Base-by-base conservation (phyloP, 2,329 filamentous ascomycete species). In the Lachnellula subtilissima region DNA sequence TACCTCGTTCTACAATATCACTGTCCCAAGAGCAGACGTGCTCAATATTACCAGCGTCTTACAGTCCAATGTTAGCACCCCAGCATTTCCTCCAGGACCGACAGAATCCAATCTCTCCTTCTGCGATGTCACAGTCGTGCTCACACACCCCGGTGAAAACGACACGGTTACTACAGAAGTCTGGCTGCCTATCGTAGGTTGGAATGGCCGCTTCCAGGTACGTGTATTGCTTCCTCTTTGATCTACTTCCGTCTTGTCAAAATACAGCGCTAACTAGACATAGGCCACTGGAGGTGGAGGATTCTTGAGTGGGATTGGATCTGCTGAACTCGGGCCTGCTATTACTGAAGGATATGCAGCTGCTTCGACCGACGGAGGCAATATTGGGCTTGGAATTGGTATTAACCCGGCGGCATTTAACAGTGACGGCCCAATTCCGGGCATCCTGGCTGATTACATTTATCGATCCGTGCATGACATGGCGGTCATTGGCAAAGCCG, bases 381-480 rank as follows among this genome's bases (percentile, higher is more conserved):
- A 54, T 32, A 35, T 49, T 47, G 40, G 47, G 25, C 7, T 36
- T 25, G 25, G 19, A 12, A 25, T 48, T 43, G 28, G 25, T 22
- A 35, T 46, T n/a, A 48, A 39, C 8, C 22, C 25, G 2, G 54
- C 42, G 57, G 52, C 47, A 17, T 45, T 53, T 12, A 40, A 4
- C 23, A n/a, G 22, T 11, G 17, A 23, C n/a, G 56, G 35, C 22
- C 23, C 23, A 19, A 42, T 54, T 35, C 36, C 52, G 4, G 23
- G 48, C 17, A 51, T 60, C 19, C 42, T 76, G 14, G 62, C 70
- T 11, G 72, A 42, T 42, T 42, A 42, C 39, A 42, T 42, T 0
- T 70, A 66, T 0, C 60, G 67, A 1, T 71, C 73, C 19, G 39
- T 73, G 11, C 63, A 69, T 7, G 74, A 76, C 12, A 58, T 55